Evolutionary conservation across 2,329 filamentous ascomycete species (phyloP), one percentile per base, ranked within the genome.

Genomic region (Apiospora pterosperma): DNA sequence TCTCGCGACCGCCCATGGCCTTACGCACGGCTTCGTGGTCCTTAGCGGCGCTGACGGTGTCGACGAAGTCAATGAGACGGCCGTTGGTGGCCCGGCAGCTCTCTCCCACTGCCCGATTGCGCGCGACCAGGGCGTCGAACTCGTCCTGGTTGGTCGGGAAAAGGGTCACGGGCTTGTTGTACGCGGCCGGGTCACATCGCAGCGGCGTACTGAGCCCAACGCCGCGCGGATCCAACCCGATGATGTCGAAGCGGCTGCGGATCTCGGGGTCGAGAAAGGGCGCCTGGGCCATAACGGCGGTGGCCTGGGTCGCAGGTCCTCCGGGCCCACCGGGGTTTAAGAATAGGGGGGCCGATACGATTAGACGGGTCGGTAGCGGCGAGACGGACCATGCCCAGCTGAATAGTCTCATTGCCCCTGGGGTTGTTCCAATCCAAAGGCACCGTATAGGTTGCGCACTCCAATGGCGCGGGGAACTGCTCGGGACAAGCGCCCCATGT

Each of bases 271-370:
- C n/a, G n/a, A n/a, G n/a, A n/a, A n/a, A n/a, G n/a, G n/a, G n/a
- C n/a, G n/a, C n/a, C n/a, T n/a, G n/a, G n/a, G n/a, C n/a, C n/a
- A n/a, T n/a, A n/a, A n/a, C n/a, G n/a, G n/a, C n/a, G n/a, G n/a
- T n/a, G 67, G 67, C 81, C 83, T 67, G 75, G 80, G 74, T 68
- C 25, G 74, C 76, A n/a, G 70, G 68, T 0, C 66, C 74, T 14
- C 79, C 79, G 1, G 79, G 78, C 0, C 78, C 78, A 34, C 78
- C 78, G 0, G 79, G 79, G 67, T 82, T 82, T 64, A 79, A 68
- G 66, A 81, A 76, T 3, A 82, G n/a, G 68, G 64, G 69, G 74
- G 7, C 80, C 80, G 59, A 75, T 75, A 44, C 72, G 71, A 23
- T 67, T 67, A 25, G 36, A 63, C 61, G 69, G 67, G 67, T 71